Percentiles rank a stretch among this genome's conserved stretches.
Conservation (phyloP, 345 rosid species). For the Euphorbia peplus region DNA sequence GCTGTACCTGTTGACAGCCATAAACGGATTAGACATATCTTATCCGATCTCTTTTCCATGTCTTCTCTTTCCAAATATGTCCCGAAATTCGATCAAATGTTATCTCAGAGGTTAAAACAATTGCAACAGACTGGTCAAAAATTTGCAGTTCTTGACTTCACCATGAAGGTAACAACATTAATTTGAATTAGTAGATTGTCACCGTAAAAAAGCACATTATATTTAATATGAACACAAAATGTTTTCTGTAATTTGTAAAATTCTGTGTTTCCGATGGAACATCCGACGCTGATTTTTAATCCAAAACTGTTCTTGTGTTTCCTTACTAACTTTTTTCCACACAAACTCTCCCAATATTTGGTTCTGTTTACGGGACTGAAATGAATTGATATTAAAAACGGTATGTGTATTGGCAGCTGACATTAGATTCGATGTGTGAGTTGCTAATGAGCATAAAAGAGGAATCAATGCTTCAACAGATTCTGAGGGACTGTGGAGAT, state of each 20-base stretch:
- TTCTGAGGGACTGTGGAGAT: conserved; percentile 37
- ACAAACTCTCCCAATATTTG: too few species aligned
- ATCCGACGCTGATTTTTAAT: too few species aligned
- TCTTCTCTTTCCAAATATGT: conserved; percentile 39
- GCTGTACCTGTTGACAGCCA: conserved; percentile 45
- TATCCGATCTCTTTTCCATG: conserved; percentile 54
- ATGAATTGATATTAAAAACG: not conserved
- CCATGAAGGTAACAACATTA: conserved; percentile 40
- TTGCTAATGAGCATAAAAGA: conserved; percentile 48
- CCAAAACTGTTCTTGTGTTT: too few species aligned
- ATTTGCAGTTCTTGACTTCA: conserved; percentile 44
- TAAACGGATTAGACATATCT: conserved; percentile 45
- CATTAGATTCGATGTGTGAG: conserved; percentile 46
- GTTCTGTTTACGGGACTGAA: too few species aligned
- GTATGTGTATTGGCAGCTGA: conserved; percentile 27
- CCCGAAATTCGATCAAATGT: conserved; percentile 33
- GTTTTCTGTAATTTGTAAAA: too few species aligned
- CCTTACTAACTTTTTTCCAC: too few species aligned
- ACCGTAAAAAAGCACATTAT: too few species aligned
- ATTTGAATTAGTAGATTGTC: not conserved
- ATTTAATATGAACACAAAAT: too few species aligned
- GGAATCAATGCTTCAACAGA: conserved; percentile 35
- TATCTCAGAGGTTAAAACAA: conserved; percentile 36
- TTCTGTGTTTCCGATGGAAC: too few species aligned
- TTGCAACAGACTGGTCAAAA: conserved; percentile 38